Conservation (phyloP, 2,329 filamentous ascomycete species). For the Aureobasidium sp. region DNA sequence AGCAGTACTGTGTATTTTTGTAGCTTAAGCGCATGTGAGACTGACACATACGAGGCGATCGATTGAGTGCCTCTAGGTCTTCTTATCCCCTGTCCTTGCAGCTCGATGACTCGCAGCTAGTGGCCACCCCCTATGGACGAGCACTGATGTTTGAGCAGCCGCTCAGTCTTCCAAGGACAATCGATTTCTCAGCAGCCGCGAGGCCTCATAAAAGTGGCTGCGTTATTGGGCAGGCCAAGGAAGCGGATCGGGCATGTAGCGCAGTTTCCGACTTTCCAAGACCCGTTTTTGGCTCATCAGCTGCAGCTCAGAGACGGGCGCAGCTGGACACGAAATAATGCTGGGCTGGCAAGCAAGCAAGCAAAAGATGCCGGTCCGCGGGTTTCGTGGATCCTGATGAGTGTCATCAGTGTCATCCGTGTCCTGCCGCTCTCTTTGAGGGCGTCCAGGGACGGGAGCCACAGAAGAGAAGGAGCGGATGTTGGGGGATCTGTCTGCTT, state of each 20-base stretch:
- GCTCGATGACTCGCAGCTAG: background rate
- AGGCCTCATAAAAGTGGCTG: constrained; percentile 3
- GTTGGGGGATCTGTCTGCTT: constrained; percentile 3
- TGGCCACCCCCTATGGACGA: background rate
- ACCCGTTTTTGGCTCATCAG: background rate
- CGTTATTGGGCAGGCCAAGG: constrained; percentile 6
- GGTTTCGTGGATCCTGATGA: background rate
- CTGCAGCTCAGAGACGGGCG: constrained; percentile 2
- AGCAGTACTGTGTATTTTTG: background rate
- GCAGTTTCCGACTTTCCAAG: background rate
- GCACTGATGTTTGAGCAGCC: background rate
- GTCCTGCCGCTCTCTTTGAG: background rate
- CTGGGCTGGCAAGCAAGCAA: background rate
- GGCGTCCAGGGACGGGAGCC: background rate
- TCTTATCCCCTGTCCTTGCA: background rate
- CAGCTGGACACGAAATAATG: background rate
- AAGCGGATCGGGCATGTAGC: background rate
- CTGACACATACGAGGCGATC: background rate
- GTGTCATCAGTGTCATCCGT: background rate
- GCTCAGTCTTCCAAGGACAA: background rate
- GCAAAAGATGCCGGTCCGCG: background rate
- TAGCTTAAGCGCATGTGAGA: background rate
- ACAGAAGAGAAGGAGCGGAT: background rate
- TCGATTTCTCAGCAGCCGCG: constrained; percentile 2
- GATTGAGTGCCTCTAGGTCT: background rate